Evolutionary conservation across 106 monocot genomes (phyloP).

Genomic region (Platanthera zijinensis): DNA sequence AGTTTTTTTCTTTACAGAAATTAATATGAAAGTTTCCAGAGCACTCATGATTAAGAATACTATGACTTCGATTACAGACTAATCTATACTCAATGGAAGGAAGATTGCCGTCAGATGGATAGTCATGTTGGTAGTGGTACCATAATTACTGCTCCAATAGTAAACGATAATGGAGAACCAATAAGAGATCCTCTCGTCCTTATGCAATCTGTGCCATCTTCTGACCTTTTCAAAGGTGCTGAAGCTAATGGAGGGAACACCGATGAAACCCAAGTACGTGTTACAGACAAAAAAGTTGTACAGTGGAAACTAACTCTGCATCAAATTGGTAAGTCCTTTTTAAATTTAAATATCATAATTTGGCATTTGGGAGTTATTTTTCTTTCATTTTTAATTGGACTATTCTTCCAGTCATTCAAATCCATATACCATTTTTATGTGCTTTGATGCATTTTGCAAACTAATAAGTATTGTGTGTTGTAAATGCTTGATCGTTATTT

Average conservation of each 20-base stretch:
- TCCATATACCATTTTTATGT: background rate
- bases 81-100: conserved; percentile 72
- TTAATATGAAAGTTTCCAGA: background rate
- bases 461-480: background rate
- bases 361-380: background rate
- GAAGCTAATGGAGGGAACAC: background rate
- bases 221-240: background rate
- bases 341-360: background rate
- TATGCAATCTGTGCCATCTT: conserved; percentile 33
- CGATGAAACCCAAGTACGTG: background rate
- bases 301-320: conserved; percentile 90
- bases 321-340: conserved; percentile 60
- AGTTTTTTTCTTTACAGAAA: background rate
- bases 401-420: background rate
- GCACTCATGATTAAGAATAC: background rate
- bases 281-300: conserved; percentile 57
- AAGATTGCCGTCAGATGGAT: conserved; percentile 77
- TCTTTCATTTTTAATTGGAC: background rate
- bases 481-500: background rate
- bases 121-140: conserved; percentile 79
- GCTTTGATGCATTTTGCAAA: background rate
- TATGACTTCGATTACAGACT: conserved; percentile 32
- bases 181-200: conserved; percentile 75
- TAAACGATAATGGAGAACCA: conserved; percentile 76
- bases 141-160: conserved; percentile 80